Evolutionary conservation across 805 yeast species (phyloP), one percentile per base, ranked within the genome.

Genomic region (Suhomyces vadensis): DNA sequence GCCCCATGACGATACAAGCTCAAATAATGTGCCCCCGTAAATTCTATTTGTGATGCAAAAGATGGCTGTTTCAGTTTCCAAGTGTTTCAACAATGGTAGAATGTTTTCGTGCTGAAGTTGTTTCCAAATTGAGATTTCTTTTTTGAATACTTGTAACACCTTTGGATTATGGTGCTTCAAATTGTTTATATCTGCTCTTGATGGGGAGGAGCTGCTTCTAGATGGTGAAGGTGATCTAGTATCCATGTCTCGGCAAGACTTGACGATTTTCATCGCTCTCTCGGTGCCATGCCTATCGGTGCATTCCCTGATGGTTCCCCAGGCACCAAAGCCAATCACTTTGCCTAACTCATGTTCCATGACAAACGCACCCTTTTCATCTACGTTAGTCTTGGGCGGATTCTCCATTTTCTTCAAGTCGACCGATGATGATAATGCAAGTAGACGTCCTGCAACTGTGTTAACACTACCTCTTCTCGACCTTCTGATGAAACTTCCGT

Each of bases 291-390:
- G 51, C n/a, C 52, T 48, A 13, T 61, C 61, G 6, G 57, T 61
- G 50, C 92, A 86, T 58, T 86, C 92, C 46, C 95, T 69, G 8
- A 90, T 84, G 22, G 83, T 76, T 8, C 96, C 95, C 85, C 94
- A 91, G 0, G 96, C 95, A 10, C 97, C 97, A 58, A 79, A 80
- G 1, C 96, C 96, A 49, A 89, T 83, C 8, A 84, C 76, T 52
- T 81, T 81, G 1, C 95, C 96, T 23, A 90, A 59, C 24, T 65
- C 74, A 52, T 81, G 80, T 11, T 79, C 82, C 67, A 84, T 52
- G 1, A 89, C 79, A 19, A 75, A 60, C 10, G 86, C 83, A 0
- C 95, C 96, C 47, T 77, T 79, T 45, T 84, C 88, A 53, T 82
- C 86, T 6, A 71, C 69, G 51, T 75, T 71, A 21, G 44, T 43